Base-by-base conservation (phyloP, 1,284 basidiomycete genomes). In the Farysia itapuensis region DNA sequence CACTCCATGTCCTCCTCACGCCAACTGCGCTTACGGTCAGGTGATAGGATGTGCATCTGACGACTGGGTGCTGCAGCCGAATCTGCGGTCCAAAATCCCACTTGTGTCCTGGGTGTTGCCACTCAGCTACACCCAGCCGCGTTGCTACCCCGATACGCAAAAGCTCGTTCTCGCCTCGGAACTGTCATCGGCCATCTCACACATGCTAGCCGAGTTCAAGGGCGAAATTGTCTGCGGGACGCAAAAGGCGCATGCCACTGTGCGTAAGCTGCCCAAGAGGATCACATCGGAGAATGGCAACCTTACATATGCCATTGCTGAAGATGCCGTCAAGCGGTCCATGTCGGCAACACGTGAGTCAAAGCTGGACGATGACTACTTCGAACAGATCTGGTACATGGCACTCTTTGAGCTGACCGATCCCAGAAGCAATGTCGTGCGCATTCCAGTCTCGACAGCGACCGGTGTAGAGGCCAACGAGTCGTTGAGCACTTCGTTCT, bases 151-250 rank as follows among this genome's bases (percentile, higher is more conserved):
- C 1, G 72, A 74, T 48, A 67, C 70, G 33, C 60, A 67, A 38
- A 73, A 74, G 58, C 59, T 70, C 5, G 49, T 72, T 13, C 61
- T 74, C 8, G 72, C 68, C 1, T 49, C 58, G 1, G 71, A 74
- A 37, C 39, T 74, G 2, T 53, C 64, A 0, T 40, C 48, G 9
- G 61, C 49, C 13, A 49, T 72, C 30, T 56, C 65, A 14, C 42
- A 39, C 20, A 51, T 58, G 41, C 49, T 74, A 0, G 44, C 61
- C 30, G 49, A 58, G 14, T 73, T 67, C 49, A 66, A 68, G 20
- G 72, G 68, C 19, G 54, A 68, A 31, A 61, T 74, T 19, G 44
- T 61, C 16, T 74, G 72, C 40, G 63, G 64, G 1, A 47, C 46
- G 14, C 49, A 58, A 11, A 39, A 49, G 35, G 35, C 68, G 11